Evolutionary conservation across 768 basidiomycete genomes (phyloP).

Genomic region (Rhodotorula graminis): DNA sequence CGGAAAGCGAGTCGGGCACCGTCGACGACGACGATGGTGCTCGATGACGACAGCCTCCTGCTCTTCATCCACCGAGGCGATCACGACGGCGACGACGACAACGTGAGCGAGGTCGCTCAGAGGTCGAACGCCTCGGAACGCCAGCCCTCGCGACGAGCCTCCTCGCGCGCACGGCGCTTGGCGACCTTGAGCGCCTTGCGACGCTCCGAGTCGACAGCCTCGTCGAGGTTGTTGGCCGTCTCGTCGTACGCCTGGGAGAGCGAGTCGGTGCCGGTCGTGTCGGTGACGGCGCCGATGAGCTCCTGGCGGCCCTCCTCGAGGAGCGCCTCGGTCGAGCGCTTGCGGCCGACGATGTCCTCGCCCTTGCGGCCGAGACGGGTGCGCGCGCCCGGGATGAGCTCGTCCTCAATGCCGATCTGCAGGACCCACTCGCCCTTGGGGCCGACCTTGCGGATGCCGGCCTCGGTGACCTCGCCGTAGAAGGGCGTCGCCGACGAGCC

Average conservation of each 20-base stretch:
- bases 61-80: too few species aligned
- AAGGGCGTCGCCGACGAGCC: conserved; percentile 4
- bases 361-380: conserved; percentile 41
- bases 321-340: conserved; percentile 44
- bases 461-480: conserved; percentile 33
- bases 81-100: background rate
- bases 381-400: conserved; percentile 36
- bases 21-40: too few species aligned
- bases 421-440: conserved; percentile 49
- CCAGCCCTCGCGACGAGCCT: conserved; percentile 21
- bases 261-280: conserved; percentile 44
- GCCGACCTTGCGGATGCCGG: conserved; percentile 50
- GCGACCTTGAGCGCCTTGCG: conserved; percentile 35
- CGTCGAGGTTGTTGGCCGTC: conserved; percentile 28
- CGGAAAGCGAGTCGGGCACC: too few species aligned
- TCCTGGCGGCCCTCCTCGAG: conserved; percentile 40
- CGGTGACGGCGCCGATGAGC: conserved; percentile 41
- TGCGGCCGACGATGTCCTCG: conserved; percentile 43
- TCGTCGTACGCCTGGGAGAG: conserved; percentile 42
- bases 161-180: conserved; percentile 18
- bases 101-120: background rate
- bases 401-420: conserved; percentile 50
- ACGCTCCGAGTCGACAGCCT: conserved; percentile 45
- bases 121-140: conserved; percentile 28
- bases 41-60: too few species aligned